phyloP scores from a whole-genome alignment of 306 rosid genomes.

The Dryas octopetala region DNA sequence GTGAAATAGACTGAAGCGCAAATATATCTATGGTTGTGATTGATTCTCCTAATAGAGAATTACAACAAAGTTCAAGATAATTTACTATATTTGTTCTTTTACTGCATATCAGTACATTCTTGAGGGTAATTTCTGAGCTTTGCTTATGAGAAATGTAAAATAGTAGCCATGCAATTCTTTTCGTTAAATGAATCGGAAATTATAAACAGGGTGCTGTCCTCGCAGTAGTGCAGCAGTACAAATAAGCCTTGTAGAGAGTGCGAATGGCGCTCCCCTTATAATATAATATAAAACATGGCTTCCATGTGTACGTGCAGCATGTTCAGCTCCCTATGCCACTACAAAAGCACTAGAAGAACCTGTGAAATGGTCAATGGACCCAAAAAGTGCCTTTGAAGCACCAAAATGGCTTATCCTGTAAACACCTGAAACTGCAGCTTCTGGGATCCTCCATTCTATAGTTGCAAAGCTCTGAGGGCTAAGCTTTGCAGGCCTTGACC shows the following conservation, averaged over 20 bases:
- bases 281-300: background rate
- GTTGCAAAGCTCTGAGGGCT: conserved; percentile 26
- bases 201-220: background rate
- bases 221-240: background rate
- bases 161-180: background rate
- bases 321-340: conserved; percentile 9
- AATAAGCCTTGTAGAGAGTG: background rate
- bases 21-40: too few relatives aligned
- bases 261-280: background rate
- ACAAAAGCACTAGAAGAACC: conserved; percentile 28
- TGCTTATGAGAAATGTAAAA: background rate
- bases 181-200: background rate
- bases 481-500: conserved; percentile 26
- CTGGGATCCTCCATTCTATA: conserved; percentile 25
- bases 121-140: background rate
- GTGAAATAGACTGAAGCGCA: background rate
- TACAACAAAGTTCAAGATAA: background rate
- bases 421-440: conserved; percentile 10
- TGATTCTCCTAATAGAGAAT: too few relatives aligned
- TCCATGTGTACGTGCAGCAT: background rate
- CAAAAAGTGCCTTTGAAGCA: conserved; percentile 14
- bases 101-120: background rate
- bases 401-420: conserved; percentile 26
- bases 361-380: conserved; percentile 19
- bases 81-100: background rate